These are phyloP conservation scores for Polytolypa hystricis DNA, from an alignment of 2,329 filamentous ascomycete species.

Conservation along the genomic window DNA sequence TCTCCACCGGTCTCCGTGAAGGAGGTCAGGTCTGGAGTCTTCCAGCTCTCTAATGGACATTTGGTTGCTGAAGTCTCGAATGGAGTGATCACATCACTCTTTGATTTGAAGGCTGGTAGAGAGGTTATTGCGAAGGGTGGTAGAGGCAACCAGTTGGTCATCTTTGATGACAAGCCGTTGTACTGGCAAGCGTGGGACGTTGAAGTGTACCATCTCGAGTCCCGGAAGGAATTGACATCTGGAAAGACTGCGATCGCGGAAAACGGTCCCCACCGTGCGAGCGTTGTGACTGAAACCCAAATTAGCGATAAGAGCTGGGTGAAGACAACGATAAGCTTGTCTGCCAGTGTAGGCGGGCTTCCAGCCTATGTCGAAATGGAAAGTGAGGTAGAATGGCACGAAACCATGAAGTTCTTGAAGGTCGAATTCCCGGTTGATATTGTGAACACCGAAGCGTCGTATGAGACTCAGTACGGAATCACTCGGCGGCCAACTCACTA, in stretches of 20 bases:
- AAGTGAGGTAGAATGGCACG: slow-evolving; percentile 90
- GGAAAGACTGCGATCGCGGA: slow-evolving; percentile 61
- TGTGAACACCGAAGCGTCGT: slow-evolving; percentile 80
- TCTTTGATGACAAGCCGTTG: slow-evolving; percentile 93
- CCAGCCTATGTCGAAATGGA: slow-evolving; percentile 65
- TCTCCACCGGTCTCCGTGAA: slow-evolving; percentile 35
- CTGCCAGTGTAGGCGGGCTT: slow-evolving; percentile 53
- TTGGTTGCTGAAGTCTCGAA: slow-evolving; percentile 60
- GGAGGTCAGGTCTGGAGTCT: slow-evolving; percentile 50
- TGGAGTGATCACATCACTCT: slow-evolving; percentile 74
- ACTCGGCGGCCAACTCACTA: slow-evolving; percentile 88
- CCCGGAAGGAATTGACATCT: slow-evolving; percentile 62
- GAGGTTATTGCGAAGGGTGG: slow-evolving; percentile 63
- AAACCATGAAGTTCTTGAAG: slow-evolving; percentile 96
- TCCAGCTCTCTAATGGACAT: slow-evolving; percentile 67
- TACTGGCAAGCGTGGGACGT: slow-evolving; percentile 99
- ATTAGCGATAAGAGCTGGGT: slow-evolving; percentile 82
- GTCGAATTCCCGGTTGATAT: slow-evolving; percentile 95
- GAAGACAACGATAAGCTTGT: slow-evolving; percentile 72
- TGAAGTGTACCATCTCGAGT: slow-evolving; percentile 88
- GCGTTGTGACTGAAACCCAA: slow-evolving; percentile 70
- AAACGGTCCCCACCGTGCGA: slow-evolving; percentile 61
- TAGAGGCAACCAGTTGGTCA: slow-evolving; percentile 82
- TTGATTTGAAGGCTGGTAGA: slow-evolving; percentile 60
- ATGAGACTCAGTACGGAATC: slow-evolving; percentile 90